phyloP scores from a whole-genome alignment of 108 stramenopile genomes.

The Cylindrotheca closterium region DNA sequence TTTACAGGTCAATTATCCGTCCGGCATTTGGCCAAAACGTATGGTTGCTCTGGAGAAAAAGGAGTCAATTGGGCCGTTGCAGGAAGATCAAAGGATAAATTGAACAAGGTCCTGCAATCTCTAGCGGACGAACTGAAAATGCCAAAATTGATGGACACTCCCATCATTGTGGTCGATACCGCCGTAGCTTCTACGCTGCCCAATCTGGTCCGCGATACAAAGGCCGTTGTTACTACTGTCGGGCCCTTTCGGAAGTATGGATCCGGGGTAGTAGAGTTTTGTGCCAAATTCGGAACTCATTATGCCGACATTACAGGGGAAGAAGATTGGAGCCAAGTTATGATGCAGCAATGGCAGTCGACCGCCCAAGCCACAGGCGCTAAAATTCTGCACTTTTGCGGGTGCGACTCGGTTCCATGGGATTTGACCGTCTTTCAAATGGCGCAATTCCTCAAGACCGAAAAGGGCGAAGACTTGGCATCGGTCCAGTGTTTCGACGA shows the following conservation, averaged over 20 bases:
- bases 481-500: constrained; percentile 53
- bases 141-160: constrained; percentile 30
- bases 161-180: constrained; percentile 61
- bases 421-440: constrained; percentile 64
- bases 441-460: constrained; percentile 34
- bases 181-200: constrained; percentile 55
- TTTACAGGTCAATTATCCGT: constrained; percentile 84
- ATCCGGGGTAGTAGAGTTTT: constrained; percentile 72
- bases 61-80: constrained; percentile 82
- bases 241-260: constrained; percentile 92
- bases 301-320: constrained; percentile 96
- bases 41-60: constrained; percentile 43
- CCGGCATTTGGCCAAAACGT: constrained; percentile 59
- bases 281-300: constrained; percentile 84
- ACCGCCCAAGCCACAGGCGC: constrained; percentile 70
- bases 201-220: constrained; percentile 64
- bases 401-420: constrained; percentile 90
- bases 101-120: constrained; percentile 35
- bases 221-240: constrained; percentile 78
- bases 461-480: constrained; percentile 33
- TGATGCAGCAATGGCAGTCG: constrained; percentile 62
- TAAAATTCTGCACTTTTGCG: constrained; percentile 73
- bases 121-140: constrained; percentile 40
- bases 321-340: constrained; percentile 74
- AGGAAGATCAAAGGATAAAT: constrained; percentile 53